phyloP scores from a whole-genome alignment of 1,284 basidiomycete genomes.

The Malassezia globosa region DNA sequence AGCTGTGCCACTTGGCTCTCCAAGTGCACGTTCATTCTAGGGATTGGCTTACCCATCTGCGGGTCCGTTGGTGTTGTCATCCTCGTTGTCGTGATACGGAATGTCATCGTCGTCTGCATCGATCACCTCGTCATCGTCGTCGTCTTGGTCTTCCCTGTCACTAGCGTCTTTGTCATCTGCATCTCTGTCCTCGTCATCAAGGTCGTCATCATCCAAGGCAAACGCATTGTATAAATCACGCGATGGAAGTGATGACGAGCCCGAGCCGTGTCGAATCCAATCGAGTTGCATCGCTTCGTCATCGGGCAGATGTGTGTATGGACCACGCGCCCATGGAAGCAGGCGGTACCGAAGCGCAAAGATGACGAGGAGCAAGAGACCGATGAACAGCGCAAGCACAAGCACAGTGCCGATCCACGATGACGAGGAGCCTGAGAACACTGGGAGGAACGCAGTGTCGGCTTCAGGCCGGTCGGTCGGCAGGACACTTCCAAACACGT shows the following conservation, averaged over 20 bases:
- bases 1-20: no score
- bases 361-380: slow-evolving; percentile 56
- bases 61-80: no score
- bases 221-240: slow-evolving; percentile 49
- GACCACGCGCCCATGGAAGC: slow-evolving; percentile 31
- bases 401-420: slow-evolving; percentile 75
- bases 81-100: no score
- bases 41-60: no score
- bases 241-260: slow-evolving; percentile 10
- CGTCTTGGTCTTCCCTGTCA: no score
- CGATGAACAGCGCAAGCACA: slow-evolving; percentile 61
- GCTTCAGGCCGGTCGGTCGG: slow-evolving; percentile 43
- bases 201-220: slow-evolving; percentile 29
- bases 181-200: slow-evolving; percentile 2
- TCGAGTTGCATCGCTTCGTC: slow-evolving; percentile 53
- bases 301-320: slow-evolving; percentile 61
- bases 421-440: slow-evolving; percentile 59
- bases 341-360: slow-evolving; percentile 25
- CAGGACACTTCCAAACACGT: slow-evolving; percentile 24
- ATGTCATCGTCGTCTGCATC: neutral
- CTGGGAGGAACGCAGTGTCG: slow-evolving; percentile 73
- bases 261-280: neutral
- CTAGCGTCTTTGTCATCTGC: neutral
- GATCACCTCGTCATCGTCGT: neutral
- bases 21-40: no score